Evolutionary conservation across 352 stramenopile genomes (phyloP).

Genomic region (Globisporangium perplexum): DNA sequence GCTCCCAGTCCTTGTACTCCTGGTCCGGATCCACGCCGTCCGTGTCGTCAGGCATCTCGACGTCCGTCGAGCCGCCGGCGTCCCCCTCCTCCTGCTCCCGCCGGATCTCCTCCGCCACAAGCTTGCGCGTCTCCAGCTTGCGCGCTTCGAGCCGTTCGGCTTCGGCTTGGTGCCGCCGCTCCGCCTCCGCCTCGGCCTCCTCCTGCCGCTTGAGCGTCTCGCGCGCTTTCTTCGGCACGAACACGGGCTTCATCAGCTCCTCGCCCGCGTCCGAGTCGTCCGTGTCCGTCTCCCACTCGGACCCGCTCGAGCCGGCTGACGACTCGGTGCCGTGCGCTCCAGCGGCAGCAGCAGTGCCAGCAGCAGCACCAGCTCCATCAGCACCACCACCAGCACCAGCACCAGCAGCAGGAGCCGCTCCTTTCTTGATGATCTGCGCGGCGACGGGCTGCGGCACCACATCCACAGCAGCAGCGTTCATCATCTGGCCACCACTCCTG

Average conservation of each 20-base stretch:
- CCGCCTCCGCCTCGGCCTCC: slow-evolving; percentile 69
- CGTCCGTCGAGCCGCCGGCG: slow-evolving; percentile 48
- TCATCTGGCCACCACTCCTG: neutral
- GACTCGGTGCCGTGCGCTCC: slow-evolving; percentile 19
- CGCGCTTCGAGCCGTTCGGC: slow-evolving; percentile 34
- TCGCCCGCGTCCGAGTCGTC: slow-evolving; percentile 67
- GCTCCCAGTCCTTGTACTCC: slow-evolving; percentile 92
- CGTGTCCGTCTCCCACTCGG: slow-evolving; percentile 81
- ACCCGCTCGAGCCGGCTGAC: slow-evolving; percentile 42
- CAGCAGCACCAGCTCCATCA: neutral
- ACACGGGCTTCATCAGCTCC: slow-evolving; percentile 88
- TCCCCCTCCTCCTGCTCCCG: slow-evolving; percentile 59
- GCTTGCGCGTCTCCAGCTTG: slow-evolving; percentile 65
- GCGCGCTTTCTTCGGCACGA: slow-evolving; percentile 87
- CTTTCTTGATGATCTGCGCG: slow-evolving; percentile 32
- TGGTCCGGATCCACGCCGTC: slow-evolving; percentile 85
- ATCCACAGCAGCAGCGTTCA: neutral
- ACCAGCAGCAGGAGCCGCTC: neutral
- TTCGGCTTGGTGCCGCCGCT: slow-evolving; percentile 46
- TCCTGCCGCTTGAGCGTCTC: slow-evolving; percentile 81
- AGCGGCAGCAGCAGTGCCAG: neutral
- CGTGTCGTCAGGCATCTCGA: slow-evolving; percentile 88
- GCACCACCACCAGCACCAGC: too few relatives aligned
- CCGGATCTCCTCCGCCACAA: slow-evolving; percentile 71
- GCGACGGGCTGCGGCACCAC: slow-evolving; percentile 15